Base-by-base conservation (phyloP, 257 asterid genomes). In the Penstemon eatonii region DNA sequence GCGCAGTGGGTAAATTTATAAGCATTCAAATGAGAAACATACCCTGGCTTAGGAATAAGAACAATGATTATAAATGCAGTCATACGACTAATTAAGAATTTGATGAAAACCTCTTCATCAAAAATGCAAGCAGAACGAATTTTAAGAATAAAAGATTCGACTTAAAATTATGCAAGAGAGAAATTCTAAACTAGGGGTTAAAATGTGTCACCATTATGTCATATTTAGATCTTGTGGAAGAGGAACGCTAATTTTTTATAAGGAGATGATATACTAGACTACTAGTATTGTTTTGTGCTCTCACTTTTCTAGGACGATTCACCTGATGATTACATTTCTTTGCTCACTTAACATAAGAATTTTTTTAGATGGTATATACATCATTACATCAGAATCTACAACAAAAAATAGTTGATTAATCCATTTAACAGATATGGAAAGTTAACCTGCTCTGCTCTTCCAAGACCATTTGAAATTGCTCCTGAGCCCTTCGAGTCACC, bases 401-500 rank as follows among this genome's bases (percentile, higher is more conserved):
- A 25, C 33, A 25, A 25, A 1, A 42, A 19, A 57, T 13, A 63
- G 57, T 3, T 46, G 37, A 15, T 40, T 60, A 58, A 62, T 73
- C 78, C 41, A 67, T 63, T 52, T 68, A 59, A 78, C 57, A 44
- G 47, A 78, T 50, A 61, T 57, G 55, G 50, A 49, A 76, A 66
- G 61, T 38, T 60, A 50, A 93, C 99, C 99, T 87, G 96, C 93
- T 89, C 77, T 87, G 99, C 83, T 91, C 96, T 83, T 94, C 95
- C 52, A 94, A 79, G 56, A 87, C 99, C 96, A 91, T 89, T 73
- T 94, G 99, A 77, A 94, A 83, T 78, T 94, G 99, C 82, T 94
- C 99, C 77, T 94, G 99, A 62, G 99, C 99, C 84, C 84, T 87
- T 69, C 96, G 90, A 62, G 97, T 94, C 79, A 94, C 96, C 78